These are phyloP conservation scores for Achaetomiella virescens DNA, from an alignment of 495 filamentous ascomycete genomes.

Conservation along the genomic window DNA sequence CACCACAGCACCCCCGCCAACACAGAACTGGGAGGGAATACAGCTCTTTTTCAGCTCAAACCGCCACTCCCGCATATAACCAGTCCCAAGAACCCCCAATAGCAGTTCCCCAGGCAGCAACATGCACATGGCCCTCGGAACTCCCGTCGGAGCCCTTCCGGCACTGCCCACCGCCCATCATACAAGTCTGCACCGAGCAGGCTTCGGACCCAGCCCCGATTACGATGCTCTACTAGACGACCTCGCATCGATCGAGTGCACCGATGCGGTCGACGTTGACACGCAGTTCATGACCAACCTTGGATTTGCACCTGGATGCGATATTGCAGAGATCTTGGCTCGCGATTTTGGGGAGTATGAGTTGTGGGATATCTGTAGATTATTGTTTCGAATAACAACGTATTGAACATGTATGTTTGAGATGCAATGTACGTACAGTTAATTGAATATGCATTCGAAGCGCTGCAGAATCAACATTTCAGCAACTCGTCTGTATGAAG, in stretches of 20 bases:
- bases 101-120: background rate
- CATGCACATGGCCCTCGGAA: background rate
- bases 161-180: slow-evolving; percentile 6
- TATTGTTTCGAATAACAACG: background rate
- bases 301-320: slow-evolving; percentile 44
- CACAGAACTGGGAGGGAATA: background rate
- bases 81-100: background rate
- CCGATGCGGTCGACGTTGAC: slow-evolving; percentile 44
- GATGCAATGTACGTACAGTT: too few relatives aligned
- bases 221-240: slow-evolving; percentile 59
- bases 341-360: slow-evolving; percentile 10
- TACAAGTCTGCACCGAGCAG: slow-evolving; percentile 6
- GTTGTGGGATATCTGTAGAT: background rate
- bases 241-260: slow-evolving; percentile 55
- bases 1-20: background rate
- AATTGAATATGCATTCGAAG: background rate
- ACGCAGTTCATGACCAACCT: slow-evolving; percentile 49
- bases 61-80: background rate
- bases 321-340: slow-evolving; percentile 25
- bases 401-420: background rate
- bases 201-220: slow-evolving; percentile 26
- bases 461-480: too few relatives aligned
- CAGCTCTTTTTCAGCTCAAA: background rate
- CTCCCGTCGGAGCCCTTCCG: background rate
- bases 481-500: too few relatives aligned